Conservation (phyloP, 2,329 filamentous ascomycete species). For the Eutypa lata region DNA sequence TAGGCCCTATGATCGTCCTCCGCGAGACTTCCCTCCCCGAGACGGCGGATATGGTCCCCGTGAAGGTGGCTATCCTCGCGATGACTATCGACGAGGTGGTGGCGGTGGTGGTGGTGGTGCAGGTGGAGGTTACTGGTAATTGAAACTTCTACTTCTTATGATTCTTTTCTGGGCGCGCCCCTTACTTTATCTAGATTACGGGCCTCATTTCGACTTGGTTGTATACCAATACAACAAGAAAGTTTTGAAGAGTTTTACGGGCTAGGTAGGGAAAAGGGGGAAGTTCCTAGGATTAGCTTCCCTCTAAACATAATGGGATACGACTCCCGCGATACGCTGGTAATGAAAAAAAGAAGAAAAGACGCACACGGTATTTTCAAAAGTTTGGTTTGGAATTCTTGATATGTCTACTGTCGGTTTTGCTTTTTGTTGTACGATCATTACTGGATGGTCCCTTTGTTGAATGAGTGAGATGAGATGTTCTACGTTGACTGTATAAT, state of each 20-base stretch:
- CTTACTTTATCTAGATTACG: slow-evolving; percentile 32
- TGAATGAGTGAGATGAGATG: background rate
- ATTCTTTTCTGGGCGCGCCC: slow-evolving; percentile 20
- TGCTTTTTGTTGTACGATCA: slow-evolving; percentile 2
- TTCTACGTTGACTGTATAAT: background rate
- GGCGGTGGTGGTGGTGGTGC: too few relatives aligned
- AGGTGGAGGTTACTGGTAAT: slow-evolving; percentile 31
- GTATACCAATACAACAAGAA: slow-evolving; percentile 7
- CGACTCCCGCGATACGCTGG: slow-evolving; percentile 12
- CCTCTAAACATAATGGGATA: slow-evolving; percentile 9
- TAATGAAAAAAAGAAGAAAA: slow-evolving; percentile 14
- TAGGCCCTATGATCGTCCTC: slow-evolving; percentile 55
- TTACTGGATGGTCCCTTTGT: background rate
- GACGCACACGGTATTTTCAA: slow-evolving; percentile 10
- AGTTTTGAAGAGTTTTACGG: slow-evolving; percentile 5
- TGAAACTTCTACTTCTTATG: slow-evolving; percentile 23
- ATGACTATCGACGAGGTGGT: slow-evolving; percentile 29
- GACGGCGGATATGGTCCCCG: slow-evolving; percentile 46
- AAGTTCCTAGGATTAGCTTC: slow-evolving; percentile 6
- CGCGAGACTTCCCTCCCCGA: slow-evolving; percentile 47
- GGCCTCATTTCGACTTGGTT: slow-evolving; percentile 4
- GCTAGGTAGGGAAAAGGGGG: slow-evolving; percentile 6
- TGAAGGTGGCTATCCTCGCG: slow-evolving; percentile 29
- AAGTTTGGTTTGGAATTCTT: background rate
- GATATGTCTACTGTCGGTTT: background rate